Conservation (phyloP, 2,329 filamentous ascomycete genomes). For the Diplodia corticola region DNA sequence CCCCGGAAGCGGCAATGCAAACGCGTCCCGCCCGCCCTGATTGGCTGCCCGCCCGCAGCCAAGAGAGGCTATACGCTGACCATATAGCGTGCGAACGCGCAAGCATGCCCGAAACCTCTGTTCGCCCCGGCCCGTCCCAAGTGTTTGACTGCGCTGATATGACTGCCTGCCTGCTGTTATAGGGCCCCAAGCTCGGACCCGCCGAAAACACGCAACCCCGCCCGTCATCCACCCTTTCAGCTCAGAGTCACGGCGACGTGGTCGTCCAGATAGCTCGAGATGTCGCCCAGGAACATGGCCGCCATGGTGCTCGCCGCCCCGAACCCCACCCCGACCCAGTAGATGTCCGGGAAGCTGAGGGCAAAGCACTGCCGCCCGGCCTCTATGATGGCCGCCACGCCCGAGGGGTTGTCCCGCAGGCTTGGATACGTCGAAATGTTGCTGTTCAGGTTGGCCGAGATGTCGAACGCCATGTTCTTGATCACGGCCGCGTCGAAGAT, state of each 20-base stretch:
- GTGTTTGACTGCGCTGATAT: no score
- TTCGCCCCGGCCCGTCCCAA: no score
- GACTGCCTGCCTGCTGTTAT: no score
- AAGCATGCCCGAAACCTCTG: no score
- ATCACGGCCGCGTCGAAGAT: constrained; percentile 47
- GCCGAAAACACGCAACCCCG: no score
- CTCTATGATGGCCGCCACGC: constrained; percentile 45
- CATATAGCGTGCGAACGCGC: no score
- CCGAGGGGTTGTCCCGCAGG: constrained; percentile 50
- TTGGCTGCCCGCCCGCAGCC: no score
- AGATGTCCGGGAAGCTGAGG: constrained; percentile 61
- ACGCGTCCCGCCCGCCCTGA: no score
- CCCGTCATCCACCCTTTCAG: neutral
- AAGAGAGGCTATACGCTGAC: no score
- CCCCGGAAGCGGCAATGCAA: no score
- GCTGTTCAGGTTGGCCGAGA: constrained; percentile 49
- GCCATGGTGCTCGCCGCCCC: constrained; percentile 58
- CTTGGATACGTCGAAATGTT: constrained; percentile 47
- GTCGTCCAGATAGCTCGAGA: constrained; percentile 33
- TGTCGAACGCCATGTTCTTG: constrained; percentile 45
- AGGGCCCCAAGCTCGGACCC: no score
- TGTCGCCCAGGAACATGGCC: constrained; percentile 60
- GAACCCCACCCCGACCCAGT: constrained; percentile 64
- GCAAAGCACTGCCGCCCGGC: constrained; percentile 60
- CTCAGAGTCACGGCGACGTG: constrained; percentile 4